Base-by-base conservation (phyloP, 176 grass and related monocot genomes). In the Ananas comosus region DNA sequence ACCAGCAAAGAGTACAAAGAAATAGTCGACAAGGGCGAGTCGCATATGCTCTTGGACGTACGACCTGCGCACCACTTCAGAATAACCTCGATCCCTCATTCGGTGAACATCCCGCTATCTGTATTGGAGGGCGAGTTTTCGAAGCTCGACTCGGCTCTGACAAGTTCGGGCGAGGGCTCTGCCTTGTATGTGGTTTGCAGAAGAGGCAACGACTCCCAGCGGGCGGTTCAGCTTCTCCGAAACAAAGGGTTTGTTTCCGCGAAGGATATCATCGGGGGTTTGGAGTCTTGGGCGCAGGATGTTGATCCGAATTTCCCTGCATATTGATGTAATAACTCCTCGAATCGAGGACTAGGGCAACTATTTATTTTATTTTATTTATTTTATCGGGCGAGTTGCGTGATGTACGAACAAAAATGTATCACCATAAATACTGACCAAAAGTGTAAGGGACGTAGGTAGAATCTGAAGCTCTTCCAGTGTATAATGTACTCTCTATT, bases 131-230 rank as follows among this genome's bases (percentile, higher is more conserved):
- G 80, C 50, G 85, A 97, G 54, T 74, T 93, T 63, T 75, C 84
- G 11, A 68, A 49, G 2, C 72, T 92, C 18, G 22, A 87, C 54
- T 67, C 71, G 14, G 77, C 66, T 3, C 42, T 92, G 76, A 85
- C 81, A 70, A 12, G 17, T 63, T 77, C 53, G 12, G 3, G 66
- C 1, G 50, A 49, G 18, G 18, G 12, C 25, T 81, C 84, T 21
- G 18, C 82, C 25, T 64, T 97, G 47, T 85, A 85, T 65, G 86
- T 97, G 5, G 72, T 92, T 64, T 97, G 93, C 48, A 76, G 89
- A 72, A 87, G 94, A 83, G 94, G 94, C 28, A 93, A 97, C 3
- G 85, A 86, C 50, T 97, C 94, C 3, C 94, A 97, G 48, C 83
- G 10, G 14, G 86, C 89, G 1, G 84, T 93, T 42, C 64, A 83